Percentiles rank a stretch among this genome's conserved stretches.
Conservation (phyloP, 2,329 filamentous ascomycete species). For the Aspergillus intermedius region DNA sequence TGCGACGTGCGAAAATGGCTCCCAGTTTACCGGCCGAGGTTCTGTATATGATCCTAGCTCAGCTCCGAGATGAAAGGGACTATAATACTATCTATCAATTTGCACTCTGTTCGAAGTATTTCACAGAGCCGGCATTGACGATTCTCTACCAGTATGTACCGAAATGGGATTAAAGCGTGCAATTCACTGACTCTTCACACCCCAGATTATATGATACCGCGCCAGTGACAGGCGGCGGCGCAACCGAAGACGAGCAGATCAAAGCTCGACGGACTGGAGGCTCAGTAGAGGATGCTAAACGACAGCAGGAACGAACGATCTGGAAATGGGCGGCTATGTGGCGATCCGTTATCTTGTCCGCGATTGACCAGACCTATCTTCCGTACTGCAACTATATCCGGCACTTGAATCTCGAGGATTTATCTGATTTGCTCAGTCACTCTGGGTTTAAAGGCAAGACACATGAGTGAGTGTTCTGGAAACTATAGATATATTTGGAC, state of each 20-base stretch:
- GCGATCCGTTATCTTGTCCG: constrained; percentile 62
- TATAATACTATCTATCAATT: constrained; percentile 24
- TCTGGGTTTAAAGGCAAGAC: constrained; percentile 54
- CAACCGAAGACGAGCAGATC: constrained; percentile 36
- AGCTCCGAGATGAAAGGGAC: constrained; percentile 18
- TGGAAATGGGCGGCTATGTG: constrained; percentile 59
- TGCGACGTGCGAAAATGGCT: constrained; percentile 9
- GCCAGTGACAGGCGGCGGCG: constrained; percentile 39
- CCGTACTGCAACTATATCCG: constrained; percentile 66
- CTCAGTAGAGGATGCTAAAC: constrained; percentile 20
- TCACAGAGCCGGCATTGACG: constrained; percentile 17
- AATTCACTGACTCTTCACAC: not conserved
- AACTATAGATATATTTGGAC: constrained; percentile 1
- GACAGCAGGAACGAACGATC: constrained; percentile 42
- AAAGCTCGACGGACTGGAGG: constrained; percentile 23
- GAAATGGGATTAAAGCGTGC: constrained; percentile 1
- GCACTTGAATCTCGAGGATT: constrained; percentile 56
- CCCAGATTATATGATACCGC: constrained; percentile 45
- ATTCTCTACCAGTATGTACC: constrained; percentile 18
- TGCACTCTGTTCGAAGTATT: constrained; percentile 17
- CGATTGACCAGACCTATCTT: constrained; percentile 54
- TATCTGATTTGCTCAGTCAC: constrained; percentile 54
- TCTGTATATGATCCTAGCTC: constrained; percentile 21
- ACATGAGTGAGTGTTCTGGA: constrained; percentile 42
- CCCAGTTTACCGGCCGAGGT: constrained; percentile 17